Evolutionary conservation across 106 monocot genomes (phyloP).

Genomic region (Dendrobium nobile): DNA sequence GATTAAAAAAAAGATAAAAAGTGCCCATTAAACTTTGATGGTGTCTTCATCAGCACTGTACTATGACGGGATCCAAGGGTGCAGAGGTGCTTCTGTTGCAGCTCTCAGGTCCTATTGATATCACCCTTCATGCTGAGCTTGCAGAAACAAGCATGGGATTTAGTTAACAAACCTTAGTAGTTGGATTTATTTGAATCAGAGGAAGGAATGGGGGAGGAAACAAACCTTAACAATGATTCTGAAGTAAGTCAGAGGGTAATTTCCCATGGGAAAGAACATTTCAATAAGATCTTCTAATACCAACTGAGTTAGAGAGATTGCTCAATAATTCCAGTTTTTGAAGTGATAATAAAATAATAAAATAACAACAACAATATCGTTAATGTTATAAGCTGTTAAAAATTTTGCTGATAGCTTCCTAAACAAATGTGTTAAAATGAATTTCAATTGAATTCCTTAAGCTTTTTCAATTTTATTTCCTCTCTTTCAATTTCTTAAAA

Average conservation of each 20-base stretch:
- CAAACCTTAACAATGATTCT: constrained; percentile 81
- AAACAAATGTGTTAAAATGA: too few relatives aligned
- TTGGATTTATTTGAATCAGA: not conserved
- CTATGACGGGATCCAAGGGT: constrained; percentile 57
- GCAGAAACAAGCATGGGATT: not conserved
- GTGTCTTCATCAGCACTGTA: constrained; percentile 7
- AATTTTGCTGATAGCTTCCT: not conserved
- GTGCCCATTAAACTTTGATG: not conserved
- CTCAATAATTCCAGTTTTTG: constrained; percentile 84
- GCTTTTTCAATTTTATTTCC: too few relatives aligned
- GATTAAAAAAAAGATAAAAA: not conserved
- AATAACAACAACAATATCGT: not conserved
- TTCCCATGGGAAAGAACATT: constrained; percentile 74
- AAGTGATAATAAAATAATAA: not conserved
- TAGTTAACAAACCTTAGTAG: not conserved
- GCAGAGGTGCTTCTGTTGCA: constrained; percentile 41
- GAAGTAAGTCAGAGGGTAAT: constrained; percentile 70
- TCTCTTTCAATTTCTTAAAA: too few relatives aligned
- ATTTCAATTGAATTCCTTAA: too few relatives aligned
- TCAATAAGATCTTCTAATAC: constrained; percentile 87
- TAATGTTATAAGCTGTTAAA: not conserved
- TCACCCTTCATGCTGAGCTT: constrained; percentile 54
- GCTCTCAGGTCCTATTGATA: constrained; percentile 36
- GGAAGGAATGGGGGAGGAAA: not conserved
- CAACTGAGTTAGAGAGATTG: constrained; percentile 80